These are phyloP conservation scores for Tolypocladium tundrense DNA, from an alignment of 2,329 filamentous ascomycete genomes.

Conservation along the genomic window DNA sequence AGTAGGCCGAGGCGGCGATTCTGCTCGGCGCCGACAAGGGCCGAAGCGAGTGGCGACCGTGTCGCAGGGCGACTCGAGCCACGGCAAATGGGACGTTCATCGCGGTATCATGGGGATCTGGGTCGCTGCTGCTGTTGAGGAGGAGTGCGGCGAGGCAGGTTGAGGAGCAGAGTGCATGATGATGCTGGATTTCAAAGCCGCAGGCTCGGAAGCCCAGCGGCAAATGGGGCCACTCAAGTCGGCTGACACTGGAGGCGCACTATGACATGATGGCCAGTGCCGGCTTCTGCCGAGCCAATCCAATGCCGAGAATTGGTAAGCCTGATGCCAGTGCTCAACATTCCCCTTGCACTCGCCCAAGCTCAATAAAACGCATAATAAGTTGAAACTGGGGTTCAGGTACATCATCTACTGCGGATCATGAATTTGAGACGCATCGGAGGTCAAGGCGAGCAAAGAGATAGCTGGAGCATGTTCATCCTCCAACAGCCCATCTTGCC, in stretches of 20 bases:
- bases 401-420: not conserved
- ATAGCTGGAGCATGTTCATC: not conserved
- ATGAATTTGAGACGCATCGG: not conserved
- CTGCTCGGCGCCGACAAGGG: conserved; percentile 28
- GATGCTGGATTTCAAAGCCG: conserved; percentile 14
- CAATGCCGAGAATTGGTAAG: conserved; percentile 20
- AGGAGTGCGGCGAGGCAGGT: not conserved
- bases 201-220: conserved; percentile 15
- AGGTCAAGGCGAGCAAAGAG: not conserved
- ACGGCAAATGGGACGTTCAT: conserved; percentile 22
- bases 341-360: not conserved
- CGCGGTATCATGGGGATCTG: conserved; percentile 1
- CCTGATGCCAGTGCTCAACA: not conserved
- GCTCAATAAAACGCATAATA: not conserved
- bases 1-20: conserved; percentile 29
- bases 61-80: conserved; percentile 29
- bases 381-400: not conserved
- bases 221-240: conserved; percentile 7
- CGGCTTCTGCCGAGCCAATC: conserved; percentile 28
- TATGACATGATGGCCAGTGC: conserved; percentile 9
- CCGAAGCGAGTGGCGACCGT: conserved; percentile 27
- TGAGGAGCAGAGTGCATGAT: not conserved
- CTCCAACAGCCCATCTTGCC: not conserved
- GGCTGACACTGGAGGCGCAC: conserved; percentile 13
- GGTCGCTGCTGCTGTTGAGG: conserved; percentile 1